A percentile compares a stretch with the other conserved stretches of the same genome.
Conservation (phyloP, 148 eudicot species). For the Linanthus parryae region DNA sequence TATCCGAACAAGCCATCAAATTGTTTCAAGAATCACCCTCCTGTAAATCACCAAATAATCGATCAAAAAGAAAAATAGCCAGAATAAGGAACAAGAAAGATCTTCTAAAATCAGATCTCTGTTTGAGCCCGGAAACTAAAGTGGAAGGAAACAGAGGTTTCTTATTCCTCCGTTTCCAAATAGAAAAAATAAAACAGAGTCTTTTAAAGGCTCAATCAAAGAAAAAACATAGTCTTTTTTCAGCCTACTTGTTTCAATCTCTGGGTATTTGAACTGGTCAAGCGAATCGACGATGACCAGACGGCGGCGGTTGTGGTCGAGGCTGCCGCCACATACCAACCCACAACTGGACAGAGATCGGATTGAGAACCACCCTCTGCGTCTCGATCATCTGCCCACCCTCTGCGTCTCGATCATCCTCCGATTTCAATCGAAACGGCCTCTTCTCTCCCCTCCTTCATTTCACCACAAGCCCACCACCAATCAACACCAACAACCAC, state of each 20-base stretch:
- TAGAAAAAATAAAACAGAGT: no score
- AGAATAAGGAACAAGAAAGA: background rate
- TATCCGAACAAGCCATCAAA: conserved; percentile 2
- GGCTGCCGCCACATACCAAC: conserved; percentile 18
- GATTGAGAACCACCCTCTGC: no score
- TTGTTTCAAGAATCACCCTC: background rate
- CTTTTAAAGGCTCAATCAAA: no score
- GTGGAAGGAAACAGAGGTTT: background rate
- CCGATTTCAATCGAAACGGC: no score
- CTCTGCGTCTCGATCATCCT: no score
- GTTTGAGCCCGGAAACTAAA: background rate
- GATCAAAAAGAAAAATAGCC: no score
- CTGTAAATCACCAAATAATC: background rate
- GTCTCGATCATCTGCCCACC: no score
- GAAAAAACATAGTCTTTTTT: background rate
- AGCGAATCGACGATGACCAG: background rate
- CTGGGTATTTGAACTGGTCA: conserved; percentile 5
- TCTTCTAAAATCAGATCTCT: background rate
- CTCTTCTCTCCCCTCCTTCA: no score
- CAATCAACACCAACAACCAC: no score
- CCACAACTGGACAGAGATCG: no score
- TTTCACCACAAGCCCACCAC: no score
- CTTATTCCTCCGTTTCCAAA: no score
- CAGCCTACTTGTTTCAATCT: conserved; percentile 13
- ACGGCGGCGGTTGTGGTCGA: conserved; percentile 15